These are phyloP conservation scores for Penicillium riverlandense DNA, from an alignment of 495 filamentous ascomycete genomes.

Conservation along the genomic window DNA sequence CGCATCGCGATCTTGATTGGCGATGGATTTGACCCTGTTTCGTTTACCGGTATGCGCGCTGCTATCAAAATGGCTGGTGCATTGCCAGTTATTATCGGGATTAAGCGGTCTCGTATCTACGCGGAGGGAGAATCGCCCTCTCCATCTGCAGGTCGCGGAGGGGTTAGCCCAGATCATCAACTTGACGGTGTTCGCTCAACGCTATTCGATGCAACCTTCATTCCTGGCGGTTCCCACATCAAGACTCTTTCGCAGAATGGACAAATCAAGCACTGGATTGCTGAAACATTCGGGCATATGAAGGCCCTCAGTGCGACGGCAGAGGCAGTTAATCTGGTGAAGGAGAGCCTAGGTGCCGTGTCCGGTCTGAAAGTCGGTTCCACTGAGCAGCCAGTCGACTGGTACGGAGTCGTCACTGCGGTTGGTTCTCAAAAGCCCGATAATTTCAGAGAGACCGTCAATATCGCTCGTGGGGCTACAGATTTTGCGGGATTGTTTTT, in stretches of 20 bases:
- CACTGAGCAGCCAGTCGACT: slow-evolving; percentile 48
- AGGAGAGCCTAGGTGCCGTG: slow-evolving; percentile 40
- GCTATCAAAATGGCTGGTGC: slow-evolving; percentile 6
- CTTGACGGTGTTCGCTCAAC: slow-evolving; percentile 71
- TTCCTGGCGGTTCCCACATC: slow-evolving; percentile 60
- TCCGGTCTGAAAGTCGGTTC: slow-evolving; percentile 37
- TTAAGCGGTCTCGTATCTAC: slow-evolving; percentile 27
- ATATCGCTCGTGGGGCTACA: slow-evolving; percentile 35
- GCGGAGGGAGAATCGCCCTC: slow-evolving; percentile 41
- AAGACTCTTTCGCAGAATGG: slow-evolving; percentile 55
- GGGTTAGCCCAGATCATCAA: slow-evolving; percentile 62
- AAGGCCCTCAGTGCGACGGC: slow-evolving; percentile 66
- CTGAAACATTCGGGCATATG: slow-evolving; percentile 66
- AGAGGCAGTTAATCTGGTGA: slow-evolving; percentile 54
- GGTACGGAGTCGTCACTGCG: slow-evolving; percentile 68
- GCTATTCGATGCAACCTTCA: slow-evolving; percentile 70
- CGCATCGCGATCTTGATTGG: slow-evolving; percentile 67
- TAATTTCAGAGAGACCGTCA: slow-evolving; percentile 46
- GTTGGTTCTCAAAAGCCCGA: slow-evolving; percentile 35
- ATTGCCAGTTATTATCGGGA: not conserved
- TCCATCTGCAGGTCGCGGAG: slow-evolving; percentile 24
- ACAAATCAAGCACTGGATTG: slow-evolving; percentile 66
- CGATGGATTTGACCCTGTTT: slow-evolving; percentile 61
- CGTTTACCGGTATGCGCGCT: slow-evolving; percentile 47
- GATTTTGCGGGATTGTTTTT: slow-evolving; percentile 56